A percentile compares a stretch with the other conserved stretches of the same genome.
These are phyloP conservation scores for Ambrosia trifida DNA, from an alignment of 129 eudicot genomes.

Conservation along the genomic window DNA sequence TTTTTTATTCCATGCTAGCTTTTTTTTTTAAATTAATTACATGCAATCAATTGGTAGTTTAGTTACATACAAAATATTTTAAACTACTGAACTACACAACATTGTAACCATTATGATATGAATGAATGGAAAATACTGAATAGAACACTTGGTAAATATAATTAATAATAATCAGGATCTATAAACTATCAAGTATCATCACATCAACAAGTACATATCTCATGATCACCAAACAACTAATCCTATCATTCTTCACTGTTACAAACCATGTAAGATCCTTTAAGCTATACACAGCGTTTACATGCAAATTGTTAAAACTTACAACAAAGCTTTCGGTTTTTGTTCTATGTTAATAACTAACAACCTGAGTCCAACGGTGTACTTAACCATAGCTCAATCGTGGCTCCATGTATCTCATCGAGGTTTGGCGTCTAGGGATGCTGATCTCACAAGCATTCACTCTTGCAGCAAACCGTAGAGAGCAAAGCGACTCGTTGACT, in stretches of 20 bases:
- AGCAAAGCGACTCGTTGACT: slow-evolving; percentile 76
- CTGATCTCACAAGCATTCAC: slow-evolving; percentile 97
- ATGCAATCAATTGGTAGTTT: too few species aligned
- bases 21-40: too few species aligned
- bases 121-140: too few species aligned
- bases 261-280: slow-evolving; percentile 37
- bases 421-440: slow-evolving; percentile 87
- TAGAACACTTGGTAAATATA: too few species aligned
- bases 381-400: slow-evolving; percentile 70
- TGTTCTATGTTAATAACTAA: slow-evolving; percentile 38
- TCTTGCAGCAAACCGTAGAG: slow-evolving; percentile 89
- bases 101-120: too few species aligned
- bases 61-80: too few species aligned
- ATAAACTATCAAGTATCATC: slow-evolving; percentile 25
- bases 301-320: slow-evolving; percentile 47
- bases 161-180: slow-evolving; percentile 4
- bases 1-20: too few species aligned
- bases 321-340: slow-evolving; percentile 19
- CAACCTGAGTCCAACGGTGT: slow-evolving; percentile 4
- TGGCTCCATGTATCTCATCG: slow-evolving; percentile 57
- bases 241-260: slow-evolving; percentile 18
- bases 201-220: slow-evolving; percentile 37
- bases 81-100: too few species aligned
- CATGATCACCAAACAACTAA: slow-evolving; percentile 11
- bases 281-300: slow-evolving; percentile 43